Evolutionary conservation across 768 basidiomycete species (phyloP).

Genomic region (Mrakia blollopis): DNA sequence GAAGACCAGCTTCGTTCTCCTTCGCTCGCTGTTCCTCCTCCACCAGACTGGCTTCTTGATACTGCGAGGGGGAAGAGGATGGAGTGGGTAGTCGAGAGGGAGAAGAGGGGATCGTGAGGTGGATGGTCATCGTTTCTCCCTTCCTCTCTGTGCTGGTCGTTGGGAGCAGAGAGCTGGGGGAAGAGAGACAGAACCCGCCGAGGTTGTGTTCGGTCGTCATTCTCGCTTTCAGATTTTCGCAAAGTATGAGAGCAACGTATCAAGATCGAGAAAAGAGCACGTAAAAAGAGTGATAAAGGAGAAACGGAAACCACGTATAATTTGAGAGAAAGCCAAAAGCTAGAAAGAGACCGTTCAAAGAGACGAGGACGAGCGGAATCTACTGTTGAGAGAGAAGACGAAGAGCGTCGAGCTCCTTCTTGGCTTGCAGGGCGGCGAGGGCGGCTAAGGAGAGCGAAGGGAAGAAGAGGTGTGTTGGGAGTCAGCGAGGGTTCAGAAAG

Average conservation of each 20-base stretch:
- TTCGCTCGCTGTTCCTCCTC: not conserved
- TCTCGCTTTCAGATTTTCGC: too few relatives aligned
- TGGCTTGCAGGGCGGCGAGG: constrained; percentile 75
- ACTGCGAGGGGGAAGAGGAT: too few relatives aligned
- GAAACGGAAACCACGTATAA: not conserved
- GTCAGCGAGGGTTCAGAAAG: not conserved
- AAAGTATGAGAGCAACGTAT: too few relatives aligned
- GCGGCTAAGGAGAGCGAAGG: constrained; percentile 56
- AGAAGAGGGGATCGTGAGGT: not conserved
- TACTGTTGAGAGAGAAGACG: constrained; percentile 7
- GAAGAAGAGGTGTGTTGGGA: not conserved
- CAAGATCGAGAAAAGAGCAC: not conserved
- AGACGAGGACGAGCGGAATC: not conserved
- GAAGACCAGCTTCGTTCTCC: constrained; percentile 17
- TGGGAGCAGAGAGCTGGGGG: too few relatives aligned
- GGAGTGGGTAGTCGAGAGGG: not conserved
- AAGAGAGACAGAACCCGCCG: too few relatives aligned
- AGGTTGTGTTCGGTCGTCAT: too few relatives aligned
- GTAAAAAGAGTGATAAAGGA: not conserved
- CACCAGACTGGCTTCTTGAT: not conserved
- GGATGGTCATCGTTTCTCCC: not conserved
- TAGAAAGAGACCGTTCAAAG: not conserved
- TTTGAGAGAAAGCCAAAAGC: not conserved
- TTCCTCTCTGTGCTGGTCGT: too few relatives aligned
- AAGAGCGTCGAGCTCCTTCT: constrained; percentile 48